Base-by-base conservation (phyloP, 176 grass and related monocot species). In the Ensete glaucum region DNA sequence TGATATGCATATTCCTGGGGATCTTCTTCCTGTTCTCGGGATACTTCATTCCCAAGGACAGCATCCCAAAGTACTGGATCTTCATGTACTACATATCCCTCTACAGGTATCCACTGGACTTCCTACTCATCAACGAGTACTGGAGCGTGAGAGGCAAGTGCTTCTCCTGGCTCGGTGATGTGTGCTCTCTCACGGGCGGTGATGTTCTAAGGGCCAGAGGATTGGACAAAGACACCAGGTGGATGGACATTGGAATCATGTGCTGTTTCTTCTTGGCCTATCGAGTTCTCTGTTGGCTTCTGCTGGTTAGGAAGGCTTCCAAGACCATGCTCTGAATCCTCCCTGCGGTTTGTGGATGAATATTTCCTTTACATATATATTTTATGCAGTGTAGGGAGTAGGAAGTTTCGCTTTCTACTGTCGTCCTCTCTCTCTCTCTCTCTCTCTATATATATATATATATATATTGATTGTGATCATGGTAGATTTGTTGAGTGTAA, bases 31-130 rank as follows among this genome's bases (percentile, higher is more conserved):
- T 93, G 26, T 98, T 98, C 88, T 93, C 88, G 5, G 94, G 94
- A 2, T 98, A 98, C 81, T 98, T 98, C 82, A 90, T 93, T 22
- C 94, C 94, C 9, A 91, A 80, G 71, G 90, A 76, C 20, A 93
- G 84, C 77, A 98, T 93, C 69, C 90, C 84, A 54, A 91, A 82
- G 82, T 98, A 98, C 71, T 93, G 90, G 90, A 52, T 82, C 2
- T 97, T 97, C 80, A 93, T 97, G 90, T 93, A 93, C 90, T 85
- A 93, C 60, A 82, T 92, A 54, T 97, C 90, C n/a, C 89, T 86
- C 67, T 97, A 97, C 72, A 87, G 83, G 76, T 97, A 90, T 76
- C 88, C 93, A 20, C 75, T 97, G 15, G 93, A 97, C 77, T 62
- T 87, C 34, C 82, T 97, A 48, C 93, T 97, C 64, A 83, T 97